Conservation (phyloP, 257 asterid genomes). For the Penstemon newberryi region DNA sequence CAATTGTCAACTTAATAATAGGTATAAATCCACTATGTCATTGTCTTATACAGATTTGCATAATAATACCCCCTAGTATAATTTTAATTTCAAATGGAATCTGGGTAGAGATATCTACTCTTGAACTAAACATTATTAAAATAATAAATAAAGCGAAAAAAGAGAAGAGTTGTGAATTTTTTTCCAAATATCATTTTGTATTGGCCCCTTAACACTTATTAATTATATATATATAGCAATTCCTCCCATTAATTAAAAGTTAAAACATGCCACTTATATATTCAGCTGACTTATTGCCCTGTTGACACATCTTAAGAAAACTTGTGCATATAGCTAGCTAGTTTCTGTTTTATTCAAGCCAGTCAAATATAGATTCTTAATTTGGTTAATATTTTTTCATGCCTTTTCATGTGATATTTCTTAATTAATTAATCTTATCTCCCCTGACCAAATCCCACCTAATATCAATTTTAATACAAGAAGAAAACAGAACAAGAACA, state of each 20-base stretch:
- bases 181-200: too few species aligned
- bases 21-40: slow-evolving; percentile 40
- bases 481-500: slow-evolving; percentile 47
- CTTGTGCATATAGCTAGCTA: background rate
- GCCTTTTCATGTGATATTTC: slow-evolving; percentile 21
- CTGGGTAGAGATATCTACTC: background rate
- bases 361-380: slow-evolving; percentile 25
- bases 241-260: slow-evolving; percentile 14
- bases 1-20: slow-evolving; percentile 44
- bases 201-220: too few species aligned
- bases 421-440: slow-evolving; percentile 32
- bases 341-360: slow-evolving; percentile 27
- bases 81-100: background rate
- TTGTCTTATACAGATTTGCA: background rate
- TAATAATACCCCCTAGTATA: background rate
- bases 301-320: too few species aligned
- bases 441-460: slow-evolving; percentile 71
- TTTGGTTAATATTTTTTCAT: slow-evolving; percentile 19
- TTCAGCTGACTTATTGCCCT: too few species aligned
- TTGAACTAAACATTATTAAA: background rate
- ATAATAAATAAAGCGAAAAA: background rate
- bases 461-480: slow-evolving; percentile 48
- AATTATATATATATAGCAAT: slow-evolving; percentile 3
- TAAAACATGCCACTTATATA: too few species aligned
- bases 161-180: too few species aligned